phyloP scores from a whole-genome alignment of 352 stramenopile genomes.

The Pythium utonaiense region DNA sequence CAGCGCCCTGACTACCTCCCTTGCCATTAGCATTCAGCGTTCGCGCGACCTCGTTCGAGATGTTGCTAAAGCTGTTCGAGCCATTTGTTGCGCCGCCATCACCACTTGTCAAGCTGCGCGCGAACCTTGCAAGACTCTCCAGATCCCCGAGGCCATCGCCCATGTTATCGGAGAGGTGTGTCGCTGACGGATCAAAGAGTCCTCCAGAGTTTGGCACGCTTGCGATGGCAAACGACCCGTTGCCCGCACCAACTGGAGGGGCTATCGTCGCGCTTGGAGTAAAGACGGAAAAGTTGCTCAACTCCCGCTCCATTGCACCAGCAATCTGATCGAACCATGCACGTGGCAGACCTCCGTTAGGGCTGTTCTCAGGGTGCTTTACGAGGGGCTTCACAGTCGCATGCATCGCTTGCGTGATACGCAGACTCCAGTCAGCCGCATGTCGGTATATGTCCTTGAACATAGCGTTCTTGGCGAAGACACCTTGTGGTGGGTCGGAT shows the following conservation, averaged over 20 bases:
- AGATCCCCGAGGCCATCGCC: constrained; percentile 53
- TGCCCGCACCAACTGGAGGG: not conserved
- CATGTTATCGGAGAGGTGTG: constrained; percentile 45
- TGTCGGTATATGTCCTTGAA: constrained; percentile 84
- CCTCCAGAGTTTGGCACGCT: constrained; percentile 9
- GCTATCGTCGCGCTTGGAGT: constrained; percentile 14
- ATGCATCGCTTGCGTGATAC: constrained; percentile 75
- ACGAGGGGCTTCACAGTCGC: constrained; percentile 73
- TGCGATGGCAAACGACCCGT: not conserved
- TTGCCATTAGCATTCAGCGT: constrained; percentile 39
- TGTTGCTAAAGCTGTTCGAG: constrained; percentile 36
- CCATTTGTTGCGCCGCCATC: constrained; percentile 27
- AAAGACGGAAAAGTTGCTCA: constrained; percentile 30
- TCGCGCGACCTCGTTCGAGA: constrained; percentile 78
- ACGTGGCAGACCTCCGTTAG: constrained; percentile 65
- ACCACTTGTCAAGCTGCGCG: constrained; percentile 46
- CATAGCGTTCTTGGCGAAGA: constrained; percentile 77
- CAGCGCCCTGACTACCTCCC: constrained; percentile 2
- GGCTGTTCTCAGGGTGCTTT: constrained; percentile 57
- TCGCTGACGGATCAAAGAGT: constrained; percentile 17
- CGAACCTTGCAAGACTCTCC: constrained; percentile 67
- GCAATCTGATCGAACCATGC: constrained; percentile 79
- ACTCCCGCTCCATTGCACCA: constrained; percentile 40
- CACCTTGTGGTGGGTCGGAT: constrained; percentile 60
- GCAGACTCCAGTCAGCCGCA: constrained; percentile 68